Conservation (phyloP, 768 basidiomycete species). For the Russula emetica region DNA sequence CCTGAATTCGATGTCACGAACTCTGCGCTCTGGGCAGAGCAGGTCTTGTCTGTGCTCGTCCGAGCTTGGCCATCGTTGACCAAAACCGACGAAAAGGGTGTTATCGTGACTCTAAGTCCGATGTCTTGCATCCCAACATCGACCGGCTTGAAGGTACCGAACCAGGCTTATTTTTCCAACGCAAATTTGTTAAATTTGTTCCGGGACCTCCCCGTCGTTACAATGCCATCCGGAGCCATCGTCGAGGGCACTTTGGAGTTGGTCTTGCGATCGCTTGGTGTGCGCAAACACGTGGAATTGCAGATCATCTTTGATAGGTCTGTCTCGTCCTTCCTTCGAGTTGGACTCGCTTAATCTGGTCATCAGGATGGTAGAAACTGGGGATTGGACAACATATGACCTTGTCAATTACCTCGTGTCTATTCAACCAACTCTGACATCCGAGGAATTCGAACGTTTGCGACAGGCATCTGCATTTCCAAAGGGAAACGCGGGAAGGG, state of each 20-base stretch:
- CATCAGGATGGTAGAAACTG: slow-evolving; percentile 79
- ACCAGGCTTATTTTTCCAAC: slow-evolving; percentile 76
- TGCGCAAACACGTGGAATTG: slow-evolving; percentile 87
- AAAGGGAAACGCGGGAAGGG: slow-evolving; percentile 41
- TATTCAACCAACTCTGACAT: slow-evolving; percentile 58
- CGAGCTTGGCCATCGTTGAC: slow-evolving; percentile 69
- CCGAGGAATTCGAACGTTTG: slow-evolving; percentile 54
- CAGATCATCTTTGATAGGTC: slow-evolving; percentile 90
- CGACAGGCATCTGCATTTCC: slow-evolving; percentile 71
- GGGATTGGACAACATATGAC: slow-evolving; percentile 88
- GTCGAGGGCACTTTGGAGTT: slow-evolving; percentile 73
- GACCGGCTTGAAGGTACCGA: slow-evolving; percentile 66
- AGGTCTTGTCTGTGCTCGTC: slow-evolving; percentile 59
- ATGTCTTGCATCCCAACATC: slow-evolving; percentile 51
- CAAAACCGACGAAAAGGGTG: slow-evolving; percentile 39
- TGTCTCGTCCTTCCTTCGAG: slow-evolving; percentile 16
- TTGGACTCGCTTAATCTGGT: neutral
- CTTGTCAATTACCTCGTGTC: slow-evolving; percentile 84
- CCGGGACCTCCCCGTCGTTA: slow-evolving; percentile 79
- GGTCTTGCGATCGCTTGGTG: slow-evolving; percentile 67
- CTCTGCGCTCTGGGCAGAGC: slow-evolving; percentile 76
- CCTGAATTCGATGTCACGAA: slow-evolving; percentile 56
- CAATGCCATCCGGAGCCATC: slow-evolving; percentile 54
- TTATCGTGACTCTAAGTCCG: slow-evolving; percentile 40
- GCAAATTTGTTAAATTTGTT: slow-evolving; percentile 62